Evolutionary conservation across 2,329 filamentous ascomycete species (phyloP).

Genomic region (Fusarium sarcochroum): DNA sequence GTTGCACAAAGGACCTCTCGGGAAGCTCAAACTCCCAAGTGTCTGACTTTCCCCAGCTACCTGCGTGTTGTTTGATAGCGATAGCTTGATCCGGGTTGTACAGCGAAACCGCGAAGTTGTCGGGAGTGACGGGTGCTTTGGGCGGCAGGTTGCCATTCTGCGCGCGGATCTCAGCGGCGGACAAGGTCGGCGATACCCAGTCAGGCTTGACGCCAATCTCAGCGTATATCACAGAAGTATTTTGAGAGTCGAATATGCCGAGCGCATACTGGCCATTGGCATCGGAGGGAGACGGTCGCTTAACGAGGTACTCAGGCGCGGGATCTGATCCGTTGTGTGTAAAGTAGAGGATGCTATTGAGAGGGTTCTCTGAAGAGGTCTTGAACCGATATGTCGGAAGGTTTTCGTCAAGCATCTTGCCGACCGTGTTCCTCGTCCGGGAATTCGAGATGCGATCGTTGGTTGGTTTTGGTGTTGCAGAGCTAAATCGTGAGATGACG

Average conservation of each 20-base stretch:
- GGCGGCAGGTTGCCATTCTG: slow-evolving; percentile 72
- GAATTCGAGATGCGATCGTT: slow-evolving; percentile 12
- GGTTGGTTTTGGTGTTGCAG: slow-evolving; percentile 17
- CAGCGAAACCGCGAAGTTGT: slow-evolving; percentile 85
- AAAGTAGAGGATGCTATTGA: slow-evolving; percentile 71
- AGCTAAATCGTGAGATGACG: slow-evolving; percentile 24
- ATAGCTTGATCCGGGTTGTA: slow-evolving; percentile 95
- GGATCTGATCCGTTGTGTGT: slow-evolving; percentile 85
- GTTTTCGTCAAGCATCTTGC: slow-evolving; percentile 89
- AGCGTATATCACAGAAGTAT: slow-evolving; percentile 85
- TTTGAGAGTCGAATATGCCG: slow-evolving; percentile 86
- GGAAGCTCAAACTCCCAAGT: slow-evolving; percentile 96
- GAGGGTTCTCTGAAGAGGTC: slow-evolving; percentile 65
- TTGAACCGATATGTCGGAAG: slow-evolving; percentile 79
- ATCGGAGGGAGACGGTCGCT: slow-evolving; percentile 76
- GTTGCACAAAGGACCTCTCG: slow-evolving; percentile 84
- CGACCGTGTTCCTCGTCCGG: slow-evolving; percentile 4
- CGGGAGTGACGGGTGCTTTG: slow-evolving; percentile 79
- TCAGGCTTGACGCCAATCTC: slow-evolving; percentile 88
- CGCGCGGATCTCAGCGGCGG: slow-evolving; percentile 83
- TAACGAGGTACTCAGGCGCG: slow-evolving; percentile 82
- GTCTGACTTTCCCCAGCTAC: slow-evolving; percentile 84
- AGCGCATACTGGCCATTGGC: slow-evolving; percentile 89
- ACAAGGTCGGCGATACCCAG: slow-evolving; percentile 87
- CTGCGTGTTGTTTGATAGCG: slow-evolving; percentile 76